phyloP scores from a whole-genome alignment of 805 yeast species.

The Monosporozyma siamensis region DNA sequence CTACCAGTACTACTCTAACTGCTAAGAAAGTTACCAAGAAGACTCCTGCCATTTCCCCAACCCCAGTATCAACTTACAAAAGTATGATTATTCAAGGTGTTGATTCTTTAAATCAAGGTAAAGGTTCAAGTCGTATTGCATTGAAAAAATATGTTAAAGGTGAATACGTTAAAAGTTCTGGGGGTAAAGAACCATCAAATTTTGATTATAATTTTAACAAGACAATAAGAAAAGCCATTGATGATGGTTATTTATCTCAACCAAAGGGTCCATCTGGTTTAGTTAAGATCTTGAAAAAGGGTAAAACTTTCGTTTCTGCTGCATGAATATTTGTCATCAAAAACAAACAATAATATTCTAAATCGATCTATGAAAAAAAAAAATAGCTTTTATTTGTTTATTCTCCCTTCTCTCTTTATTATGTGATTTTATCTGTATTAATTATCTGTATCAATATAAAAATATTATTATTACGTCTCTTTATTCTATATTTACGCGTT shows the following conservation, averaged over 20 bases:
- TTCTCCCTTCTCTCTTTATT: background rate
- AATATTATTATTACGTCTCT: background rate
- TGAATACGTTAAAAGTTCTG: slow-evolving; percentile 48
- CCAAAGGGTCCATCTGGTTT: slow-evolving; percentile 66
- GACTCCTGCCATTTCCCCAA: slow-evolving; percentile 17
- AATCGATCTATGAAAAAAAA: too few species aligned
- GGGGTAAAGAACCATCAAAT: slow-evolving; percentile 55
- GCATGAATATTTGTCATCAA: too few species aligned
- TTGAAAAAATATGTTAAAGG: slow-evolving; percentile 68
- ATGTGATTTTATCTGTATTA: background rate
- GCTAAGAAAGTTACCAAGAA: slow-evolving; percentile 20
- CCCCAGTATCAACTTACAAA: too few species aligned
- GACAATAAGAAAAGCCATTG: slow-evolving; percentile 75
- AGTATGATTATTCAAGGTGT: slow-evolving; percentile 47
- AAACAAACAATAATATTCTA: too few species aligned
- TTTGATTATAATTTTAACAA: slow-evolving; percentile 59
- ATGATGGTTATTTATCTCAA: slow-evolving; percentile 64
- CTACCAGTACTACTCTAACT: background rate
- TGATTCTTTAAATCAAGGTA: slow-evolving; percentile 64
- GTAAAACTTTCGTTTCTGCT: slow-evolving; percentile 18
- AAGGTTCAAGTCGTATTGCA: slow-evolving; percentile 81
- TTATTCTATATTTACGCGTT: too few species aligned
- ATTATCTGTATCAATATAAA: background rate
- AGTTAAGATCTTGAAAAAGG: slow-evolving; percentile 18
- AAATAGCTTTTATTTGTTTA: background rate